A percentile compares a stretch with the other conserved stretches of the same genome.
phyloP scores from a whole-genome alignment of 352 stramenopile species.

The Pythium phragmiticola region DNA sequence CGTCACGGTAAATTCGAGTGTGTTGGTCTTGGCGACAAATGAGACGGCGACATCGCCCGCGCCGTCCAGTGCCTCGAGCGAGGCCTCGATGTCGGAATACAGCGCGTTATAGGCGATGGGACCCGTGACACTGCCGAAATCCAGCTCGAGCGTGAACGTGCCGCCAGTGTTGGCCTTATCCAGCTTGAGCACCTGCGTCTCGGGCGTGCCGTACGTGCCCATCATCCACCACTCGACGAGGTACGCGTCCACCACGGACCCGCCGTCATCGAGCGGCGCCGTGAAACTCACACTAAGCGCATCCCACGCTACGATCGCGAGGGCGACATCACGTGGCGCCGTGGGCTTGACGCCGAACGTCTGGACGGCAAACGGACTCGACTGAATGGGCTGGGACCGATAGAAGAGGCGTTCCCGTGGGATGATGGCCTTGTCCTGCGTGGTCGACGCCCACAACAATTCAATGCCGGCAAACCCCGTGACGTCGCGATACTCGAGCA shows the following conservation, averaged over 20 bases:
- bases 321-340: slow-evolving; percentile 34
- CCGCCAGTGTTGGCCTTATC: slow-evolving; percentile 69
- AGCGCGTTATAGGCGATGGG: slow-evolving; percentile 51
- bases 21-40: slow-evolving; percentile 28
- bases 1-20: slow-evolving; percentile 47
- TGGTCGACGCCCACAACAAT: slow-evolving; percentile 87
- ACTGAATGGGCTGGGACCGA: slow-evolving; percentile 49
- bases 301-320: slow-evolving; percentile 50
- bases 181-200: slow-evolving; percentile 88
- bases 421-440: slow-evolving; percentile 87
- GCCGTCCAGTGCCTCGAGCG: slow-evolving; percentile 73
- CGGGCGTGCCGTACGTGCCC: slow-evolving; percentile 41
- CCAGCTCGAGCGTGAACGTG: slow-evolving; percentile 79
- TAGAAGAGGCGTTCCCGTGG: slow-evolving; percentile 87
- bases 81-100: slow-evolving; percentile 74
- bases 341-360: slow-evolving; percentile 58
- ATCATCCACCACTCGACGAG: slow-evolving; percentile 87
- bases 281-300: slow-evolving; percentile 86
- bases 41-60: slow-evolving; percentile 82
- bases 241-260: slow-evolving; percentile 80
- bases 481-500: slow-evolving; percentile 94
- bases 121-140: slow-evolving; percentile 41
- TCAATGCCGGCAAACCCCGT: slow-evolving; percentile 76
- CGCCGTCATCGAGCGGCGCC: slow-evolving; percentile 81
- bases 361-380: slow-evolving; percentile 63